These are phyloP conservation scores for Aureobasidium sp. DNA, from an alignment of 2,329 filamentous ascomycete genomes.

Conservation along the genomic window DNA sequence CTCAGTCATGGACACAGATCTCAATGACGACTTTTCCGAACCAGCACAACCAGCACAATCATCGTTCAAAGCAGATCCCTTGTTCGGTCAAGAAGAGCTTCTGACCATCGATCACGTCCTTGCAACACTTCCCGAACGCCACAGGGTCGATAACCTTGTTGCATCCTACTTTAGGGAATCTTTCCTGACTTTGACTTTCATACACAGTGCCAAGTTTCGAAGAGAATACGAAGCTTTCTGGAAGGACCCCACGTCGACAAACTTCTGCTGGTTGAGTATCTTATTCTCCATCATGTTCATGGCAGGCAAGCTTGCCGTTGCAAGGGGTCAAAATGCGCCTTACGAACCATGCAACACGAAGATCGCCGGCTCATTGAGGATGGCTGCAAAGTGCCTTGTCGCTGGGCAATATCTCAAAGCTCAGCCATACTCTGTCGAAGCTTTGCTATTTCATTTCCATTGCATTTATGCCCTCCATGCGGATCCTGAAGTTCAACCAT, in stretches of 20 bases:
- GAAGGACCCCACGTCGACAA: not conserved
- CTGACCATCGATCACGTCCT: constrained; percentile 1
- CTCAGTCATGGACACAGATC: not conserved
- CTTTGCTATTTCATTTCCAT: constrained; percentile 1
- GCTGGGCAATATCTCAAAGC: constrained; percentile 9
- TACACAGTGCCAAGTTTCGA: constrained; percentile 11
- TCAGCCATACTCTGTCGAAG: constrained; percentile 9
- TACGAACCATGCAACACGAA: not conserved
- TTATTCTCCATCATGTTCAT: constrained; percentile 13
- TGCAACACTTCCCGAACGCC: not conserved
- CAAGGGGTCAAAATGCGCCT: not conserved
- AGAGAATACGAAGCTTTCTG: constrained; percentile 15
- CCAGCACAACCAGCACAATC: not conserved
- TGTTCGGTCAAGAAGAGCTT: constrained; percentile 1
- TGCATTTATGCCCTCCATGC: not conserved
- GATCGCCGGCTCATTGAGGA: not conserved
- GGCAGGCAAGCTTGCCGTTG: not conserved
- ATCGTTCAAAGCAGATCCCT: not conserved
- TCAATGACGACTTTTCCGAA: not conserved
- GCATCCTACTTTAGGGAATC: not conserved
- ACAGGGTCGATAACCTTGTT: not conserved
- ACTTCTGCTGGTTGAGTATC: constrained; percentile 12
- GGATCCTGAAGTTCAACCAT: not conserved
- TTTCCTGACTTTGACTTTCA: not conserved
- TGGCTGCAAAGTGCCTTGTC: not conserved